Base-by-base conservation (phyloP, 2,329 filamentous ascomycete genomes). In the Hansfordia pulvinata region DNA sequence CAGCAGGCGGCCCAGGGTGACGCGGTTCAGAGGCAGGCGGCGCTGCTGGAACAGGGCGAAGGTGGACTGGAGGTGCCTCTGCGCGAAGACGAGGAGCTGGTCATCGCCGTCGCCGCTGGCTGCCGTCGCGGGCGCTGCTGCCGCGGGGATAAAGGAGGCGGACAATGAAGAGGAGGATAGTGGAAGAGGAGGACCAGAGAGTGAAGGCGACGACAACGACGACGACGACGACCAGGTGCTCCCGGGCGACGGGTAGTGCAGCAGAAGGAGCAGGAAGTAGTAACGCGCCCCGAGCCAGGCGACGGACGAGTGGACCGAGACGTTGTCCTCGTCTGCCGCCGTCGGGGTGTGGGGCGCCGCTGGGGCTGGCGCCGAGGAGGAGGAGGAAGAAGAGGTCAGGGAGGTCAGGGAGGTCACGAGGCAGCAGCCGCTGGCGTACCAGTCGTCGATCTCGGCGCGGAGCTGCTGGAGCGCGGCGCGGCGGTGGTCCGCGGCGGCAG, bases 351-450 rank as follows among this genome's bases (percentile, higher is more conserved):
- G n/a, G n/a, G n/a, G n/a, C n/a, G n/a, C n/a, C n/a, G n/a, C n/a
- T n/a, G n/a, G n/a, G n/a, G n/a, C n/a, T n/a, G n/a, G n/a, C n/a
- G n/a, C n/a, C n/a, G n/a, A n/a, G n/a, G n/a, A n/a, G n/a, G n/a
- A n/a, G n/a, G n/a, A n/a, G n/a, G n/a, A n/a, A 2, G 50, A 43
- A 23, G 59, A 54, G 25, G 50, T 44, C 2, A 53, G 53, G 5
- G 53, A 56, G 30, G 60, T 43, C 4, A 61, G 48, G n/a, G n/a
- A n/a, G n/a, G n/a, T n/a, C n/a, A n/a, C n/a, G n/a, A n/a, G n/a
- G n/a, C n/a, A n/a, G 24, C 55, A 62, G 1, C 57, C 58, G 17
- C 50, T 53, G 30, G 50, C 58, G 32, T 61, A 61, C 56, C 58
- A 61, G 31, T 60, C 49, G 28, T 61, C 57, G 12, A 62, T 58